Evolutionary conservation across 305 asterid genomes (phyloP), one percentile per base, ranked within the genome.

Genomic region (Fraxinus greggii): DNA sequence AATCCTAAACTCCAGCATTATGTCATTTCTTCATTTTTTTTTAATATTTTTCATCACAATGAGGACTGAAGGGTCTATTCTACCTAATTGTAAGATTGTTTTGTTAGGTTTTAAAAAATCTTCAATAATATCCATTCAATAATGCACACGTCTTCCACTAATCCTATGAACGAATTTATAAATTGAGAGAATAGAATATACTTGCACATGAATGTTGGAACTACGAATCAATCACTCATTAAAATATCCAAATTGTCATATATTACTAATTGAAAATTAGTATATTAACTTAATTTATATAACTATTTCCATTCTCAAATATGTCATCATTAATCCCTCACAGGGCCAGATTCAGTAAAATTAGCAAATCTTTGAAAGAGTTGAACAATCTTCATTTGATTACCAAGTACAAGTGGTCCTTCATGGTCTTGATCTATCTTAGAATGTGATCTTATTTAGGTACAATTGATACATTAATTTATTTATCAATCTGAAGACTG

Each of bases 361-460:
- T 12, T 1, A 10, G 74, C 74, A 67, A 67, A 67, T 67, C 74
- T 67, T 67, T 28, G 74, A 67, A 12, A 67, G 74, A 67, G 74
- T 67, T 28, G 74, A 67, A 67, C 74, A 67, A 67, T 28, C 74
- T 67, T 67, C 74, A 65, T 65, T 65, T 65, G 73, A 19, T 65
- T 10, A 65, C 17, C 5, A 65, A 65, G 73, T 65, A 65, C 73
- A 67, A 67, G 74, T 67, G 21, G 36, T 67, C 74, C 74, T 28
- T 67, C 36, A 3, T 26, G 36, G 74, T 67, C 36, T 67, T 67
- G 74, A 67, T 28, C 74, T 28, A 28, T 67, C 74, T 26, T 67
- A 67, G 74, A 67, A 67, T 12, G 74, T 28, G n/a, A 67, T 28
- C 74, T 67, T 12, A 26, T 67, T 67, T 67, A 67, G 21, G 72